Evolutionary conservation across 1,139 yeast species (phyloP).

Genomic region (Kodamaea plutei): DNA sequence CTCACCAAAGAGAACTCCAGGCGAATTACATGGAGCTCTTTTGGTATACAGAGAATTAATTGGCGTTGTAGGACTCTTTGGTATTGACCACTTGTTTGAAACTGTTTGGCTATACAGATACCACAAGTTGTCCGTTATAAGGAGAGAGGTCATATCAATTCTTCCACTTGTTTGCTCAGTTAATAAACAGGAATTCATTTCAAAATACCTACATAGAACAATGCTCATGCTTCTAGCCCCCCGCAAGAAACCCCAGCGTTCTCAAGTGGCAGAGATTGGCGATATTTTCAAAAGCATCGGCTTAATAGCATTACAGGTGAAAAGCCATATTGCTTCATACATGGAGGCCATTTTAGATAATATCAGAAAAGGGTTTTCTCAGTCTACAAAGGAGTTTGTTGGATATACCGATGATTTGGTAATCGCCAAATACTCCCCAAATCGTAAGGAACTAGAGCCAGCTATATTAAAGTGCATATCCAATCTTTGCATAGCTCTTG

Average conservation of each 20-base stretch:
- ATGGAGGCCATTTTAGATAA: slow-evolving; percentile 82
- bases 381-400: slow-evolving; percentile 35
- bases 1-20: slow-evolving; percentile 30
- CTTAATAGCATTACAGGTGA: slow-evolving; percentile 76
- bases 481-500: slow-evolving; percentile 81
- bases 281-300: slow-evolving; percentile 83
- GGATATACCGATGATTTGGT: slow-evolving; percentile 42
- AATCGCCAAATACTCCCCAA: slow-evolving; percentile 31
- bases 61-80: slow-evolving; percentile 57
- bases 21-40: slow-evolving; percentile 82
- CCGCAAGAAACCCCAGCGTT: slow-evolving; percentile 60
- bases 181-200: slow-evolving; percentile 72
- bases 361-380: slow-evolving; percentile 73
- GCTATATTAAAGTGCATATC: slow-evolving; percentile 89
- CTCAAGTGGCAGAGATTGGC: slow-evolving; percentile 58
- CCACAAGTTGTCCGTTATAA: slow-evolving; percentile 69
- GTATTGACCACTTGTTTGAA: slow-evolving; percentile 67
- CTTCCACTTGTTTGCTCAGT: slow-evolving; percentile 81
- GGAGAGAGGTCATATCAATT: slow-evolving; percentile 79
- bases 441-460: slow-evolving; percentile 72
- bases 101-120: slow-evolving; percentile 71
- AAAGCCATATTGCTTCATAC: slow-evolving; percentile 83
- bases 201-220: slow-evolving; percentile 75
- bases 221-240: slow-evolving; percentile 75
- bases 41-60: slow-evolving; percentile 79